A percentile compares a stretch with the other conserved stretches of the same genome.
phyloP scores from a whole-genome alignment of 1,284 basidiomycete species.

The Trichosporon faecale region DNA sequence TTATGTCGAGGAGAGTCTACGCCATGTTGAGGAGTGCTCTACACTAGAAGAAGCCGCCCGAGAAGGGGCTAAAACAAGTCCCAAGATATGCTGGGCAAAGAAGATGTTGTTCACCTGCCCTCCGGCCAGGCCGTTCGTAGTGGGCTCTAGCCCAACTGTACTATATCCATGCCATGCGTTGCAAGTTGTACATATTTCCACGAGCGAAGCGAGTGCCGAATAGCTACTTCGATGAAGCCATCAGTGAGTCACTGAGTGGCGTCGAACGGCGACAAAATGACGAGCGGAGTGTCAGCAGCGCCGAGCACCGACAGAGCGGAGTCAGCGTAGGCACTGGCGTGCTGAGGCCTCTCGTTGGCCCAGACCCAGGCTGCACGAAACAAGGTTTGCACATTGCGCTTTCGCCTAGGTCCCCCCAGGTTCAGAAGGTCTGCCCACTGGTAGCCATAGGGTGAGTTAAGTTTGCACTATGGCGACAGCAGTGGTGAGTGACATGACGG shows the following conservation, averaged over 20 bases:
- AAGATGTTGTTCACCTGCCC: neutral
- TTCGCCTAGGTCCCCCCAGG: neutral
- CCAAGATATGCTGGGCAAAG: neutral
- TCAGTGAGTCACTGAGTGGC: no score
- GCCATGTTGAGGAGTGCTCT: neutral
- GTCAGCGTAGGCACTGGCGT: neutral
- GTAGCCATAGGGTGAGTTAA: neutral
- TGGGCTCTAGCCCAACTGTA: neutral
- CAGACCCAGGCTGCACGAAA: neutral
- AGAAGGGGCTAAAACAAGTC: neutral
- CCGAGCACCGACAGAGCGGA: neutral
- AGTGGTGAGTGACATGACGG: neutral
- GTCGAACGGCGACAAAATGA: no score
- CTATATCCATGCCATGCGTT: constrained; percentile 1
- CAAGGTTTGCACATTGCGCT: constrained; percentile 2
- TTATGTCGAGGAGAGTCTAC: no score
- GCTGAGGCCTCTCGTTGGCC: neutral
- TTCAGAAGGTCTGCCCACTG: no score
- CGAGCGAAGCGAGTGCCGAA: neutral
- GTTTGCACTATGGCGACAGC: neutral
- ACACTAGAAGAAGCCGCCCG: neutral
- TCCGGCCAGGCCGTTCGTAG: neutral
- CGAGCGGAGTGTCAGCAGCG: no score
- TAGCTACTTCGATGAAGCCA: neutral
- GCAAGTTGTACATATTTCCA: neutral